phyloP scores from a whole-genome alignment of 371 early-diverging fungal genomes.

The Circinella umbellata region DNA sequence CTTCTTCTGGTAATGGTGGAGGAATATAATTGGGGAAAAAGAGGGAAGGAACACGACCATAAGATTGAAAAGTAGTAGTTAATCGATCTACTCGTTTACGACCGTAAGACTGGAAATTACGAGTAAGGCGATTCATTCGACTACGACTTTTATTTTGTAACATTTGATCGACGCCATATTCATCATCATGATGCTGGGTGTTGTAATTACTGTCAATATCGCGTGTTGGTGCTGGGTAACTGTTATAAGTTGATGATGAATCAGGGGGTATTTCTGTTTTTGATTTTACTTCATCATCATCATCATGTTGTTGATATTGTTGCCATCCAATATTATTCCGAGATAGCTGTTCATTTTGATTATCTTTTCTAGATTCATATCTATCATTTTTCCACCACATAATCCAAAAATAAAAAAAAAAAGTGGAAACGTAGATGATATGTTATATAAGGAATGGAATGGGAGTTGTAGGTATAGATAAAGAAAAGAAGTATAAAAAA shows the following conservation, averaged over 20 bases:
- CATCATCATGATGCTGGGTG: background rate
- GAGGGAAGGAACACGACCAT: background rate
- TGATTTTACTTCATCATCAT: no score
- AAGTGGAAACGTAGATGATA: background rate
- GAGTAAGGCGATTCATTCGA: constrained; percentile 6
- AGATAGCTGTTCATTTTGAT: background rate
- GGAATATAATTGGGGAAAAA: background rate
- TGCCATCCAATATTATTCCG: no score
- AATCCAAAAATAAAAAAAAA: background rate
- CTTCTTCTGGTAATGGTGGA: background rate
- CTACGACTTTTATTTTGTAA: background rate
- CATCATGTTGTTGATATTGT: no score
- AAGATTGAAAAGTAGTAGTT: constrained; percentile 2
- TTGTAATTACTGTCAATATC: background rate
- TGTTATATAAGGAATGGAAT: no score
- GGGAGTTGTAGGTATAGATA: no score
- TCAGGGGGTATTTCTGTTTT: background rate
- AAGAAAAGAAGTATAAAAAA: no score
- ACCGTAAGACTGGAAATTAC: background rate
- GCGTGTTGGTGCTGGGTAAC: constrained; percentile 5
- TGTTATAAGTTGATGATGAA: background rate
- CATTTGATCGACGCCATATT: background rate
- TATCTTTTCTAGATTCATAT: background rate
- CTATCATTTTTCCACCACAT: background rate
- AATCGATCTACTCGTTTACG: constrained; percentile 1